phyloP scores from a whole-genome alignment of 768 basidiomycete species.

The Gymnopilus dilepis region DNA sequence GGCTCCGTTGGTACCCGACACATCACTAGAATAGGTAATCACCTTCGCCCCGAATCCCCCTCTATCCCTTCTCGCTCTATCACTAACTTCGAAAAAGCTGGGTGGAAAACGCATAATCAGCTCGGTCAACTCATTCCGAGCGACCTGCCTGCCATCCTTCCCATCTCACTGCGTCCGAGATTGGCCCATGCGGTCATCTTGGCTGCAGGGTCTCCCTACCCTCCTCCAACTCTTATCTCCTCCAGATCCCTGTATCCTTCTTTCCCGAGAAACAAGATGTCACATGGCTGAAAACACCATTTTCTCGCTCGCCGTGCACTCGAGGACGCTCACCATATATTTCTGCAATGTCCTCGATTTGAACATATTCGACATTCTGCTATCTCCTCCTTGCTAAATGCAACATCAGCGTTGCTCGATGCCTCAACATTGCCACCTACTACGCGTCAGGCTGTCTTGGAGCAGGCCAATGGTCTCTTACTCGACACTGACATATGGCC shows the following conservation, averaged over 20 bases:
- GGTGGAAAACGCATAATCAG: background rate
- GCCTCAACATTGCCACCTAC: background rate
- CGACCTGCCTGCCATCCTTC: background rate
- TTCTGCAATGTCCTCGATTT: no score
- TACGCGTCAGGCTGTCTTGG: background rate
- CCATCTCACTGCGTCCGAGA: background rate
- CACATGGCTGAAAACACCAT: background rate
- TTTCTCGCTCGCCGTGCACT: background rate
- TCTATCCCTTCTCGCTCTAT: background rate
- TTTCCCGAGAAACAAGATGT: background rate
- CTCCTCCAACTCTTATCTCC: background rate
- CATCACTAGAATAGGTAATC: background rate
- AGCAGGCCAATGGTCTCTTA: no score
- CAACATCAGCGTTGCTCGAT: background rate
- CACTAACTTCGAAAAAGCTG: constrained; percentile 2
- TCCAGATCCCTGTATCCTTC: background rate
- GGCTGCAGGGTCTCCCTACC: background rate
- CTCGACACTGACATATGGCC: no score
- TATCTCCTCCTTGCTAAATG: background rate
- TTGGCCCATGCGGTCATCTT: background rate
- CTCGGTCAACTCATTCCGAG: background rate
- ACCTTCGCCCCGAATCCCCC: background rate
- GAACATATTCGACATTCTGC: background rate
- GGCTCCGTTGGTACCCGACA: background rate
- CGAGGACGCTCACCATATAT: no score